Evolutionary conservation across 2,329 filamentous ascomycete species (phyloP), one percentile per base, ranked within the genome.

Genomic region (Exophiala mesophila): DNA sequence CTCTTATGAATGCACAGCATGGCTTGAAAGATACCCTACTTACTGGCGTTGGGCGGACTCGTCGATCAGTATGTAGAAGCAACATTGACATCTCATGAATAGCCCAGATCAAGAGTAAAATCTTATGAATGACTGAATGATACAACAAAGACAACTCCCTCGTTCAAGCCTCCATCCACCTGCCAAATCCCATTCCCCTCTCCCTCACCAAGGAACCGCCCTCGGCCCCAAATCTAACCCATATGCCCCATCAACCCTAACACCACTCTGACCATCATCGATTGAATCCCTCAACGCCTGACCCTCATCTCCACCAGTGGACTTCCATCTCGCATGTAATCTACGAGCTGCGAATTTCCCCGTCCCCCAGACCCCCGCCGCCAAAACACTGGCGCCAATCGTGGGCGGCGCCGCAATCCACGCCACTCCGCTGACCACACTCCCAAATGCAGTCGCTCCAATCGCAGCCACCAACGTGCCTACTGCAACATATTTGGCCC

Each of bases 401-500:
- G 47, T 50, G 12, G 53, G 44, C 12, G 53, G 53, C 35, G 51
- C 53, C 9, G 46, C 44, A 17, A 55, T 24, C 51, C 51, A 55
- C 3, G 45, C 53, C 9, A 52, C 51, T 15, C 53, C 53, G 15
- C 45, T 43, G 19, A 55, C 30, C 13, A 45, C 44, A 15, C 45
- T 36, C 6, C 53, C 53, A n/a, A 55, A 21, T 9, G 53, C 53
- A 10, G 53, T 55, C 4, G 53, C 51, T 29, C 46, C 42, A 13
- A 55, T 31, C 4, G 49, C 51, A n/a, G 53, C 53, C 9, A 50
- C 50, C 4, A 52, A 23, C 13, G 37, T 28, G n/a, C 53, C 53
- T 18, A 52, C 42, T 2, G 53, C 53, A n/a, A 48, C 46, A 21
- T 54, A 55, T 19, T 55, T 55, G 26, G 53, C 53, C 51, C 51